phyloP scores from a whole-genome alignment of 2,329 filamentous ascomycete genomes.

The Aschersonia sp. region DNA sequence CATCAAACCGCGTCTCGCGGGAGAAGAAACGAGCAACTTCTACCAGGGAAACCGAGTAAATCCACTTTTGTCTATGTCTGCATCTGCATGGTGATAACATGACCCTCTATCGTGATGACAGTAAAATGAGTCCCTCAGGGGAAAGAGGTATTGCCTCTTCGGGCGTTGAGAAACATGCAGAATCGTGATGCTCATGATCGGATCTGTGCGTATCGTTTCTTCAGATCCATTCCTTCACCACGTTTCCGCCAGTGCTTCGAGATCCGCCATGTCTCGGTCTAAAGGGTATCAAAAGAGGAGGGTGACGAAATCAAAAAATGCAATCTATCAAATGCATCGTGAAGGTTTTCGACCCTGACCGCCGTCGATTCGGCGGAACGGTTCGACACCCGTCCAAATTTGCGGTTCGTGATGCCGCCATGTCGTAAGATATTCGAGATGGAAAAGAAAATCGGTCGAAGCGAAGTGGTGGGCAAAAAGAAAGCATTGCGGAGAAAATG shows the following conservation, averaged over 20 bases:
- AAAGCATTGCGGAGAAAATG: slow-evolving; percentile 9
- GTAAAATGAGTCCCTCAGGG: slow-evolving; percentile 20
- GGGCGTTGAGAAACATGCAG: slow-evolving; percentile 22
- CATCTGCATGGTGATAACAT: slow-evolving; percentile 26
- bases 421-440: slow-evolving; percentile 14
- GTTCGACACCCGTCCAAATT: slow-evolving; percentile 18
- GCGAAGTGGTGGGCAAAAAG: slow-evolving; percentile 1
- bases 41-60: slow-evolving; percentile 45
- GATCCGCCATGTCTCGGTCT: slow-evolving; percentile 26
- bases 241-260: slow-evolving; percentile 20
- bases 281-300: slow-evolving; percentile 29
- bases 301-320: slow-evolving; percentile 29
- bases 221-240: slow-evolving; percentile 19
- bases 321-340: slow-evolving; percentile 29
- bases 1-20: slow-evolving; percentile 9
- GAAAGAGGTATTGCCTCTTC: slow-evolving; percentile 17
- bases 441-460: slow-evolving; percentile 8
- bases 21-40: slow-evolving; percentile 18
- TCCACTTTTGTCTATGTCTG: slow-evolving; percentile 49
- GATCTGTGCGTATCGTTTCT: slow-evolving; percentile 3
- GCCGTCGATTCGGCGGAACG: slow-evolving; percentile 16
- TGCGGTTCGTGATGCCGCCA: slow-evolving; percentile 27
- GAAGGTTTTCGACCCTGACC: slow-evolving; percentile 23
- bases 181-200: slow-evolving; percentile 17
- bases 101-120: slow-evolving; percentile 28